Percentiles rank a stretch among this genome's conserved stretches.
phyloP scores from a whole-genome alignment of 2,329 filamentous ascomycete genomes.

The Neofusicoccum kwambonambiense region DNA sequence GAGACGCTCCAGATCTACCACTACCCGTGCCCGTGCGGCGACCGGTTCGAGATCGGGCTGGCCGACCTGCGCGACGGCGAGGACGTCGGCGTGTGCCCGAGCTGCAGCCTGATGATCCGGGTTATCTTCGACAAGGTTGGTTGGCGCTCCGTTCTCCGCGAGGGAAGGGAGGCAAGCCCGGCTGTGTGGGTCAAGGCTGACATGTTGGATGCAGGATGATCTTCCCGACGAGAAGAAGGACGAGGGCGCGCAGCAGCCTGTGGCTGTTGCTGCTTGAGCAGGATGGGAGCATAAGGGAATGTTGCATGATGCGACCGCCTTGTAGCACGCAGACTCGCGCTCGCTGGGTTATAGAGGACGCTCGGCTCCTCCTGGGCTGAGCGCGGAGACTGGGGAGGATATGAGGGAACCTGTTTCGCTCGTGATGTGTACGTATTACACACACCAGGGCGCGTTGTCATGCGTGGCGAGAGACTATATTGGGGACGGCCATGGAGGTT shows the following conservation, averaged over 20 bases:
- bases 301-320: too few relatives aligned
- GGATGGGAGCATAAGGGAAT: too few relatives aligned
- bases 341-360: too few relatives aligned
- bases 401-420: too few relatives aligned
- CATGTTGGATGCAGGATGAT: constrained; percentile 43
- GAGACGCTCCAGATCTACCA: constrained; percentile 80
- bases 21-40: constrained; percentile 96
- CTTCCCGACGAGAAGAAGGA: constrained; percentile 45
- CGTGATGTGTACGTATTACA: too few relatives aligned
- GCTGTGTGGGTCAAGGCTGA: not conserved
- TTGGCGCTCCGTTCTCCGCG: not conserved
- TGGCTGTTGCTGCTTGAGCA: constrained; percentile 43
- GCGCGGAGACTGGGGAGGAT: too few relatives aligned
- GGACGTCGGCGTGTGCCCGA: constrained; percentile 95
- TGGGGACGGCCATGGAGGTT: too few relatives aligned
- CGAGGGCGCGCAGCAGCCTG: constrained; percentile 26
- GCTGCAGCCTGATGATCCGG: constrained; percentile 93
- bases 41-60: constrained; percentile 88
- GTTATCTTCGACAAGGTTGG: constrained; percentile 85
- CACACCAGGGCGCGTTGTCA: too few relatives aligned
- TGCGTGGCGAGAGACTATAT: too few relatives aligned
- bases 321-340: too few relatives aligned
- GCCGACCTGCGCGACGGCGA: constrained; percentile 82
- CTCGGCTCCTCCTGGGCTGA: too few relatives aligned
- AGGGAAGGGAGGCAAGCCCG: not conserved